Conservation (phyloP, 192 early-diverging fungal species). For the Gryganskiella cystojenkinii region DNA sequence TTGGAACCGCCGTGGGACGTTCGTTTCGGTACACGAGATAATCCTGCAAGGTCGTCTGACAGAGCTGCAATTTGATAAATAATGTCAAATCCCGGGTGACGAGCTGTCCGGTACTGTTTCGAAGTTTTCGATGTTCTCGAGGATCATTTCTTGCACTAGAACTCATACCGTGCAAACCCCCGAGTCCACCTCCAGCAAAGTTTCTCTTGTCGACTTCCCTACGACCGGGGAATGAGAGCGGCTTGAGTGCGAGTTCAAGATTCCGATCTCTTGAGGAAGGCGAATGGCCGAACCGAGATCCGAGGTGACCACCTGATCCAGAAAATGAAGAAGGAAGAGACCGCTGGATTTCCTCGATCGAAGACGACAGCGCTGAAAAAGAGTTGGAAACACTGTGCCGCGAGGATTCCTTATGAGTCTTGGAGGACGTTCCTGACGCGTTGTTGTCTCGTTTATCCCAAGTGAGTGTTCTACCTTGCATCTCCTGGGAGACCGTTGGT, state of each 20-base stretch:
- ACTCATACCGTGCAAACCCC: slow-evolving; percentile 13
- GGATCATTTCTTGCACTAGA: not conserved
- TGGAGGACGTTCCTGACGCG: not conserved
- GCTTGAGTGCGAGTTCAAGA: slow-evolving; percentile 5
- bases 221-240: slow-evolving; percentile 24
- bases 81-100: slow-evolving; percentile 59
- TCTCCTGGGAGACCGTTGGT: slow-evolving; percentile 30
- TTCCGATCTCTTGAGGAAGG: slow-evolving; percentile 3
- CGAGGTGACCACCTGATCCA: slow-evolving; percentile 31
- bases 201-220: not conserved
- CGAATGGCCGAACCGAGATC: slow-evolving; percentile 24
- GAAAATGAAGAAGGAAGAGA: slow-evolving; percentile 34
- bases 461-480: slow-evolving; percentile 8
- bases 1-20: slow-evolving; percentile 54
- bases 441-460: slow-evolving; percentile 30
- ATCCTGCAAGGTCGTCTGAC: slow-evolving; percentile 77
- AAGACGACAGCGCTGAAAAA: slow-evolving; percentile 31
- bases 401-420: not conserved
- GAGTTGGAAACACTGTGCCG: slow-evolving; percentile 14
- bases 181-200: slow-evolving; percentile 24
- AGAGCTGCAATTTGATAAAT: slow-evolving; percentile 96
- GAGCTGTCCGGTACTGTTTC: slow-evolving; percentile 18
- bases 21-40: slow-evolving; percentile 71
- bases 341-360: slow-evolving; percentile 48
- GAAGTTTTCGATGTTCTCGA: not conserved